A percentile compares a stretch with the other conserved stretches of the same genome.
These are phyloP conservation scores for Gloeophyllum trabeum DNA, from an alignment of 768 basidiomycete species.

Conservation along the genomic window DNA sequence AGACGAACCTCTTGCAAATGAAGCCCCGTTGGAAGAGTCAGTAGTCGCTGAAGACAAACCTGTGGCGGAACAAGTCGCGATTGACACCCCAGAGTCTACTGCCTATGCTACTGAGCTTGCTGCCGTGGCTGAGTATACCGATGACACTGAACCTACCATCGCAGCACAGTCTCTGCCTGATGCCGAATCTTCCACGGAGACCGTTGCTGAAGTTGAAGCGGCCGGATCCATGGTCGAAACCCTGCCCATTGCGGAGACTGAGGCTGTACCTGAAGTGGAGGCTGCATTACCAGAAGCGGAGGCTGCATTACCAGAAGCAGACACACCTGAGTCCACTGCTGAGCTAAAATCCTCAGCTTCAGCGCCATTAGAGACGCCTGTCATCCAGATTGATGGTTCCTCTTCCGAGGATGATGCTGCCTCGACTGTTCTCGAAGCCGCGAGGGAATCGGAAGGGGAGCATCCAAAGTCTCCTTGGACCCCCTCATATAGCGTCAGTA, in stretches of 20 bases:
- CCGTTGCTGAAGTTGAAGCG: too few species aligned
- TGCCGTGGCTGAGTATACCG: neutral
- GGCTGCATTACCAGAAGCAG: too few species aligned
- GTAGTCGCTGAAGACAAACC: constrained; percentile 1
- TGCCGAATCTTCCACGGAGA: neutral
- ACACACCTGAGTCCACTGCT: too few species aligned
- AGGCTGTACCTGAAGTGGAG: neutral
- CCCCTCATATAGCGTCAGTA: constrained; percentile 40
- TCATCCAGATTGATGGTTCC: too few species aligned
- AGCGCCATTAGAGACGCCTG: too few species aligned
- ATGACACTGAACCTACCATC: neutral
- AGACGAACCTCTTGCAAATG: neutral
- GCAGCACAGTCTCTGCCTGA: neutral
- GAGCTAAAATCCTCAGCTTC: constrained; percentile 13
- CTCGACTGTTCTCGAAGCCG: neutral
- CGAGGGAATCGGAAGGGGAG: constrained; percentile 1
- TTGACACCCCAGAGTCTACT: neutral
- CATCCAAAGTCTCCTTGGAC: constrained; percentile 40
- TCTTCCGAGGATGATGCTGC: too few species aligned
- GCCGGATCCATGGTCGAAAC: too few species aligned
- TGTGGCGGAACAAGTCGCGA: neutral
- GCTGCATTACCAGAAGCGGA: too few species aligned
- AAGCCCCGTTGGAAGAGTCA: constrained; percentile 2
- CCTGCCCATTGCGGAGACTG: neutral
- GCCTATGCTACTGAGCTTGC: neutral